Evolutionary conservation across 129 eudicot species (phyloP), one percentile per base, ranked within the genome.

Genomic region (Sambucus nigra): DNA sequence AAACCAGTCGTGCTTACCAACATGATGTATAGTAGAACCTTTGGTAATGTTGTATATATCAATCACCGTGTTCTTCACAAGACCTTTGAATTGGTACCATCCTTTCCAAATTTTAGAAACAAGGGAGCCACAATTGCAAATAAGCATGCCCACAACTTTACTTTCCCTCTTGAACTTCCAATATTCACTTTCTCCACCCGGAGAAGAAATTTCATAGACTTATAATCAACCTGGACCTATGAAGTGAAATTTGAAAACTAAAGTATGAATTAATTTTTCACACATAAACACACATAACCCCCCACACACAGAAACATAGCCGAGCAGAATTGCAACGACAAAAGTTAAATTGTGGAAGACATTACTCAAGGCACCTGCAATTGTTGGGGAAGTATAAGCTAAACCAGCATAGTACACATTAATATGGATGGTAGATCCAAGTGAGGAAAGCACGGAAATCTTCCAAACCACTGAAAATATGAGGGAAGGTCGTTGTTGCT

Each of bases 111-210:
- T 57, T 29, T 65, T 66, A 41, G 57, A 24, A 11, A 42, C 21
- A 33, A 66, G 72, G 2, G 72, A 47, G 48, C 72, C 72, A 12
- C 23, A 51, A 9, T 57, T 49, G 52, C 72, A 57, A 16, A 38
- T 7, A 3, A 57, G 27, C 44, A 59, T 66, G 13, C 72, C 72
- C 21, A 66, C 26, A 6, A 57, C 59, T 57, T 66, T 1, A 57
- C 71, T 47, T 66, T 48, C 38, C 71, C 71, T 47, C 61, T 55
- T 5, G 20, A 27, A 47, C 26, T 66, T 22, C 39, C 23, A 17
- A 66, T 47, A 2, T 23, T 55, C 40, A 66, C 63, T 22, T 47
- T 66, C 63, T 66, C 71, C 51, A 66, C 29, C 71, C 71, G 55
- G 53, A 2, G 11, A 23, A 23, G 12, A 51, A 23, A 16, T 32